A percentile compares a stretch with the other conserved stretches of the same genome.
Evolutionary conservation across 495 filamentous ascomycete species (phyloP).

Genomic region (Jackrogersella multiformis): DNA sequence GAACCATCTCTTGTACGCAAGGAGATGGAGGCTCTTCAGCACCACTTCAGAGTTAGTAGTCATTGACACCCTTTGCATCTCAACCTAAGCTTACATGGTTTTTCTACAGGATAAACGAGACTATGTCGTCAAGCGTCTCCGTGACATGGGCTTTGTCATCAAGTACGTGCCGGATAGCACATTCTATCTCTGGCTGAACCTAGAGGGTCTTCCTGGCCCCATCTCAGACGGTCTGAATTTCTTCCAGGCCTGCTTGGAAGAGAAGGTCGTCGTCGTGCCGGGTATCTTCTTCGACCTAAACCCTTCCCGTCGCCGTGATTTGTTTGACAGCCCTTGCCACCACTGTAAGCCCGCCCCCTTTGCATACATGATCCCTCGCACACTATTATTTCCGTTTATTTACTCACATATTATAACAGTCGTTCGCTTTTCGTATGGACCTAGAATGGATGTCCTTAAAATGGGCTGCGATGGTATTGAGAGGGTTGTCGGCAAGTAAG

Average conservation of each 20-base stretch:
- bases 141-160: constrained; percentile 84
- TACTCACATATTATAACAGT: constrained; percentile 47
- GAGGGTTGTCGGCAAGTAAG: constrained; percentile 75
- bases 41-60: constrained; percentile 71
- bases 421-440: constrained; percentile 90
- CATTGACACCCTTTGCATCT: background rate
- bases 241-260: constrained; percentile 89
- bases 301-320: constrained; percentile 84
- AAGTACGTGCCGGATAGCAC: constrained; percentile 85
- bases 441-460: constrained; percentile 84
- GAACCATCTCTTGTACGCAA: constrained; percentile 77
- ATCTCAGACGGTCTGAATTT: constrained; percentile 95
- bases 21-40: constrained; percentile 92
- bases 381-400: background rate
- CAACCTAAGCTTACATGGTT: constrained; percentile 2
- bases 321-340: constrained; percentile 96
- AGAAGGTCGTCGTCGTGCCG: constrained; percentile 95
- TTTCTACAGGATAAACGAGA: constrained; percentile 76
- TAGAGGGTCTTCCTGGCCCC: constrained; percentile 69
- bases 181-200: constrained; percentile 80
- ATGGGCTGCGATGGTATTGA: constrained; percentile 91
- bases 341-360: constrained; percentile 62
- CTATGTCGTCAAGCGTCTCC: constrained; percentile 80
- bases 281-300: constrained; percentile 95
- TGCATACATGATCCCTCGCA: background rate